These are phyloP conservation scores for Coprinellus micaceus DNA, from an alignment of 768 basidiomycete species.

Conservation along the genomic window DNA sequence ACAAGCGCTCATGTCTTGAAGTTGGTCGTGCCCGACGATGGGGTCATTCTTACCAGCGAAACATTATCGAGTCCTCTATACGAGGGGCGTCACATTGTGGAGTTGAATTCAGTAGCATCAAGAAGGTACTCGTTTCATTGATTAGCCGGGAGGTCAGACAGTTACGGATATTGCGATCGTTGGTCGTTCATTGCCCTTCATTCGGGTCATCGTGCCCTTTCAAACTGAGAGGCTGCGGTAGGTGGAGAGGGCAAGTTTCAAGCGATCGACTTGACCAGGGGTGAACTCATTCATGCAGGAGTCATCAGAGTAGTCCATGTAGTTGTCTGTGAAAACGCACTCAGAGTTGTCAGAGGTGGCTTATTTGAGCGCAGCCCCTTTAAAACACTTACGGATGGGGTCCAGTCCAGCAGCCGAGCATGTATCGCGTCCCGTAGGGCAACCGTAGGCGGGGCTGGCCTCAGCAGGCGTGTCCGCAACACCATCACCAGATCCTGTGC, in stretches of 20 bases:
- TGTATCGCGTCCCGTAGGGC: constrained; percentile 35
- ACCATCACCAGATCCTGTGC: constrained; percentile 35
- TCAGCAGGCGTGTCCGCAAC: constrained; percentile 49
- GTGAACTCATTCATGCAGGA: constrained; percentile 28
- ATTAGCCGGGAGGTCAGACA: too few species aligned
- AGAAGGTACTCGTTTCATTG: too few species aligned
- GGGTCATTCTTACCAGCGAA: too few species aligned
- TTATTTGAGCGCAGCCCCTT: too few species aligned
- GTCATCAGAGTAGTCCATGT: constrained; percentile 32
- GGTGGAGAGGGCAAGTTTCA: constrained; percentile 6
- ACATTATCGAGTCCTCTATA: too few species aligned
- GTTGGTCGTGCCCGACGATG: too few species aligned
- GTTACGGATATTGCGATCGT: too few species aligned
- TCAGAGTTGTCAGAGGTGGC: too few species aligned
- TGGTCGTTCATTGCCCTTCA: too few species aligned
- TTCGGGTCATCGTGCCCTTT: neutral
- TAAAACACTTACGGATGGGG: constrained; percentile 43
- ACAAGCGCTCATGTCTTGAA: too few species aligned
- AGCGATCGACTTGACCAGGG: constrained; percentile 22
- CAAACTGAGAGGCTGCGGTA: constrained; percentile 4
- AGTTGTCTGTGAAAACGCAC: constrained; percentile 30
- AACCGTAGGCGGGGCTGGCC: constrained; percentile 38
- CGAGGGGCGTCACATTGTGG: too few species aligned
- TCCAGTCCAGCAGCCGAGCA: constrained; percentile 40
- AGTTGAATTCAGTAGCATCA: too few species aligned